Conservation (phyloP, 2,329 filamentous ascomycete species). For the Lachnellula arida region DNA sequence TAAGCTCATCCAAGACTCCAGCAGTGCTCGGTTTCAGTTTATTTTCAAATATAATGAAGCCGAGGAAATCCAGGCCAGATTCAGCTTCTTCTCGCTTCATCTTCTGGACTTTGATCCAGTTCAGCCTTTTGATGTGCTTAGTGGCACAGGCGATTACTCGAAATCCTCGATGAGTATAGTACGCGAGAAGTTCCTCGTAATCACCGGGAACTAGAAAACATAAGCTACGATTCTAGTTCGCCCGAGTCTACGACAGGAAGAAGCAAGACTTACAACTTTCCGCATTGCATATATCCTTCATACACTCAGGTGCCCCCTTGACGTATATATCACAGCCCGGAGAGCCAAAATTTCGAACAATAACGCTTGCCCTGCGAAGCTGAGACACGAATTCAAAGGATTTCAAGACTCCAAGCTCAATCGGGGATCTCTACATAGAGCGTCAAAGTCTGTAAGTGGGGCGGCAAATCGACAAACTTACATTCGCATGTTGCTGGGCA, state of each 20-base stretch:
- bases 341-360: conserved; percentile 83
- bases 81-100: conserved; percentile 86
- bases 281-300: conserved; percentile 84
- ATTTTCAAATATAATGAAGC: conserved; percentile 98
- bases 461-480: conserved; percentile 17
- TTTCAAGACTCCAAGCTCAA: conserved; percentile 87
- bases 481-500: conserved; percentile 26
- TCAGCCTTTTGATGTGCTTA: conserved; percentile 80
- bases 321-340: conserved; percentile 85
- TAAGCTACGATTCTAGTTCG: conserved; percentile 2
- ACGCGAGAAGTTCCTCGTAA: conserved; percentile 82
- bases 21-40: conserved; percentile 89
- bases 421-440: conserved; percentile 40
- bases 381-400: conserved; percentile 95
- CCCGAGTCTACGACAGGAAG: neutral
- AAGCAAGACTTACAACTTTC: conserved; percentile 61
- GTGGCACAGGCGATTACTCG: conserved; percentile 94
- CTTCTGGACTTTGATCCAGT: conserved; percentile 92
- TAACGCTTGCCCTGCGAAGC: conserved; percentile 83
- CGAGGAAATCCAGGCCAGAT: conserved; percentile 76
- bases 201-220: conserved; percentile 63
- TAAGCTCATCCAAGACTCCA: conserved; percentile 74
- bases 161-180: conserved; percentile 94
- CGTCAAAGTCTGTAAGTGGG: neutral
- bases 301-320: conserved; percentile 94